Evolutionary conservation across 805 yeast genomes (phyloP).

Genomic region (Metahyphopichia silvanorum): DNA sequence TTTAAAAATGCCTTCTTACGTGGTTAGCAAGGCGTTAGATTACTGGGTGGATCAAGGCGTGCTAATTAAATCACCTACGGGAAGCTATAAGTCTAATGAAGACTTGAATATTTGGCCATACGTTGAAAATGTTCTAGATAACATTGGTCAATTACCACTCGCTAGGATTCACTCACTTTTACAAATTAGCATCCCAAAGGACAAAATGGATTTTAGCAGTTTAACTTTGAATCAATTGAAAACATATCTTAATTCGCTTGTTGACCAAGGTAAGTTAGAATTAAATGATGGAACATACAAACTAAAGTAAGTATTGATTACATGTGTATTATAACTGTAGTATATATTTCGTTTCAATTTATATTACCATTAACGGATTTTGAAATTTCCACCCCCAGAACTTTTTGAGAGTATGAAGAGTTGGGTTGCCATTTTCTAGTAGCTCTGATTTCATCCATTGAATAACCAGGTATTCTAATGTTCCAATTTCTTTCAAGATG

Average conservation of each 20-base stretch:
- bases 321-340: neutral
- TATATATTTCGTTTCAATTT: slow-evolving; percentile 8
- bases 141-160: slow-evolving; percentile 48
- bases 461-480: slow-evolving; percentile 88
- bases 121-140: slow-evolving; percentile 54
- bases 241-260: slow-evolving; percentile 38
- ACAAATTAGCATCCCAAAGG: slow-evolving; percentile 54
- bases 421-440: slow-evolving; percentile 72
- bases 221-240: slow-evolving; percentile 40
- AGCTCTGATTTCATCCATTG: slow-evolving; percentile 84
- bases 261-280: slow-evolving; percentile 41
- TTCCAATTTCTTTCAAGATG: slow-evolving; percentile 95
- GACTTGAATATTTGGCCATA: slow-evolving; percentile 36
- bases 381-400: slow-evolving; percentile 64
- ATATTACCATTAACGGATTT: slow-evolving; percentile 56
- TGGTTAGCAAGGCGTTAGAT: slow-evolving; percentile 34
- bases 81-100: slow-evolving; percentile 7
- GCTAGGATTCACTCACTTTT: slow-evolving; percentile 53
- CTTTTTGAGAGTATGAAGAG: slow-evolving; percentile 58
- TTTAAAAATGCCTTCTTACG: slow-evolving; percentile 41
- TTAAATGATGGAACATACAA: slow-evolving; percentile 30
- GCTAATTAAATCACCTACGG: slow-evolving; percentile 38
- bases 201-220: slow-evolving; percentile 30
- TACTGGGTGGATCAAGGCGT: slow-evolving; percentile 69
- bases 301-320: neutral